Base-by-base conservation (phyloP, 495 filamentous ascomycete species). In the Podospora fimiseda region DNA sequence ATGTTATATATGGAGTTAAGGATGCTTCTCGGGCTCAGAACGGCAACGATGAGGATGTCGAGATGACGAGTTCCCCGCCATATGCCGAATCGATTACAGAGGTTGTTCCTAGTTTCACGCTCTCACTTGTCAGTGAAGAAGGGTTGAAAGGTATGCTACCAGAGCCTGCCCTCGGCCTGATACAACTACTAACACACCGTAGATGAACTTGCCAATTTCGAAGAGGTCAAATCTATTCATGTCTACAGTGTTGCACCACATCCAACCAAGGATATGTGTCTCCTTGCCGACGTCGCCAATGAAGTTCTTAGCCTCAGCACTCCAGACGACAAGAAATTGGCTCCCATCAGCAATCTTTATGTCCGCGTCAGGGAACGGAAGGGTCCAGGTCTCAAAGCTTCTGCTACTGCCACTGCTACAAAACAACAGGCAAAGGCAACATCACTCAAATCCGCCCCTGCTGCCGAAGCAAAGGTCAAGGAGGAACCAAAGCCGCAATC, bases 161-260 rank as follows among this genome's bases (percentile, higher is more conserved):
- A 5, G 23, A 2, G 7, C 2, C 14, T n/a, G 6, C 2, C 6
- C 1, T 1, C 3, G 15, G 9, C 7, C 2, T 2, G 9, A 36
- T 5, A 18, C 23, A 0, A 8, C 30, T 51, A 30, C 52, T 67
- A 54, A 66, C 18, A 42, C 9, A 50, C 15, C 18, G 19, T 18
- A 95, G 89, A 81, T 65, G 72, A 77, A 1, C 84, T 89, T 52
- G 65, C 73, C 14, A 78, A 80, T 13, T 95, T 89, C 53, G 74
- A 85, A 36, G 74, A 80, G 19, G 81, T 95, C 51, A 74, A 73
- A 0, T 87, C 85, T 2, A 83, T 95, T 49, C 89, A 96, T 61
- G 70, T 97, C 43, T 97, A 97, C 68, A 95, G 90, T 62, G 57
- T 97, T 38, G 85, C 85, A 33, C 80, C 87, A 1, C 76, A 81